Evolutionary conservation across 208 protist genomes (phyloP).

Genomic region (Leptomonas pyrrhocoris): DNA sequence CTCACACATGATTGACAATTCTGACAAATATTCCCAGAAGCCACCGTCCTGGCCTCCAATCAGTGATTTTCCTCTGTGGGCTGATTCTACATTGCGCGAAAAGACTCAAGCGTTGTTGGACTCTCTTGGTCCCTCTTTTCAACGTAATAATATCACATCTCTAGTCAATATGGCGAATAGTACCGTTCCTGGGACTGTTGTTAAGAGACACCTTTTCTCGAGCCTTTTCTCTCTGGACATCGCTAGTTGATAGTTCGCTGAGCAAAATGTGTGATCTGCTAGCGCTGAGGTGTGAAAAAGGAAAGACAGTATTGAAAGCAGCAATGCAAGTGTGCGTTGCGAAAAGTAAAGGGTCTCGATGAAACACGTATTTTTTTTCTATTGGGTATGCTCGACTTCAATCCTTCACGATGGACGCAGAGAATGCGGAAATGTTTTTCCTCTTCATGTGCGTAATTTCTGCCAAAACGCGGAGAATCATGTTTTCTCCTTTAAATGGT

Average conservation of each 20-base stretch:
- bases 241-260: background rate
- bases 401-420: too few relatives aligned
- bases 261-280: background rate
- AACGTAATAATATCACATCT: constrained; percentile 39
- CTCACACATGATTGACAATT: constrained; percentile 35
- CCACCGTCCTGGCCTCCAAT: constrained; percentile 32
- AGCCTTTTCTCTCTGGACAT: constrained; percentile 9
- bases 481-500: background rate
- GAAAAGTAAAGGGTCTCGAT: too few relatives aligned
- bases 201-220: constrained; percentile 26
- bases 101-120: background rate
- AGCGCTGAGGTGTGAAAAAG: background rate
- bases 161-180: constrained; percentile 48
- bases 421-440: too few relatives aligned
- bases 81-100: background rate
- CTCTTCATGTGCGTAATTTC: too few relatives aligned
- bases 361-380: too few relatives aligned
- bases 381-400: too few relatives aligned
- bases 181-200: constrained; percentile 30
- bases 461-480: background rate
- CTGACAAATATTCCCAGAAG: constrained; percentile 18
- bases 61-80: constrained; percentile 3
- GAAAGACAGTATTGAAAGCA: background rate
- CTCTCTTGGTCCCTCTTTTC: background rate
- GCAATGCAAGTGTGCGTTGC: too few relatives aligned